Conservation (phyloP, 106 monocot genomes). For the Chionographis japonica region DNA sequence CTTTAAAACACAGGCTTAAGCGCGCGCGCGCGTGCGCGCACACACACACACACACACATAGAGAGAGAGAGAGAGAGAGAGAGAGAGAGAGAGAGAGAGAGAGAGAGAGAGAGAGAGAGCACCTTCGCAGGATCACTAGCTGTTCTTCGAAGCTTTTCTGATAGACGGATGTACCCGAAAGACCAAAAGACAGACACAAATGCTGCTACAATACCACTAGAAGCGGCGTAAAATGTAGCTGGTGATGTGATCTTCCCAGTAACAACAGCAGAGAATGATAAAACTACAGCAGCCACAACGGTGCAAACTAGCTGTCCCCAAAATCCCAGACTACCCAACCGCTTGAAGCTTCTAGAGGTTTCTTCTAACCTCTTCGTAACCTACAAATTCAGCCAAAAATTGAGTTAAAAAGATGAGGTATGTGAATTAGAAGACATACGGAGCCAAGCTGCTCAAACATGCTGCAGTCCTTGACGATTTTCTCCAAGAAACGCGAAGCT, state of each 20-base stretch:
- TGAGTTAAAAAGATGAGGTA: not conserved
- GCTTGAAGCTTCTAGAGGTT: constrained; percentile 81
- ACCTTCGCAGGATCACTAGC: constrained; percentile 91
- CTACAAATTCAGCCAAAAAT: constrained; percentile 29
- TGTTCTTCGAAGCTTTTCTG: constrained; percentile 78
- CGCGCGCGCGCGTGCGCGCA: no score
- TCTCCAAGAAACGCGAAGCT: no score
- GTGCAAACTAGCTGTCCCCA: constrained; percentile 94
- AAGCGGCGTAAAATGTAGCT: constrained; percentile 82
- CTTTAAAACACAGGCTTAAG: no score
- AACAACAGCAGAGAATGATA: constrained; percentile 79
- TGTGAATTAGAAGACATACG: not conserved
- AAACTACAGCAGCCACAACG: constrained; percentile 75
- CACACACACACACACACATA: not conserved
- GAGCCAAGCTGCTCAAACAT: not conserved
- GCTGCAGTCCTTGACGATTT: no score
- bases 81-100: not conserved
- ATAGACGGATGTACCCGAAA: constrained; percentile 92
- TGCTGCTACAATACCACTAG: constrained; percentile 81
- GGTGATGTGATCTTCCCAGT: constrained; percentile 83
- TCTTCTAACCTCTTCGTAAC: constrained; percentile 79
- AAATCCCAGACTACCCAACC: constrained; percentile 79
- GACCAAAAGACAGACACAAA: constrained; percentile 96
- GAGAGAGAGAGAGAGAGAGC: not conserved
- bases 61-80: not conserved